Conservation (phyloP, 108 stramenopile species). For the Skeletonema grethae region DNA sequence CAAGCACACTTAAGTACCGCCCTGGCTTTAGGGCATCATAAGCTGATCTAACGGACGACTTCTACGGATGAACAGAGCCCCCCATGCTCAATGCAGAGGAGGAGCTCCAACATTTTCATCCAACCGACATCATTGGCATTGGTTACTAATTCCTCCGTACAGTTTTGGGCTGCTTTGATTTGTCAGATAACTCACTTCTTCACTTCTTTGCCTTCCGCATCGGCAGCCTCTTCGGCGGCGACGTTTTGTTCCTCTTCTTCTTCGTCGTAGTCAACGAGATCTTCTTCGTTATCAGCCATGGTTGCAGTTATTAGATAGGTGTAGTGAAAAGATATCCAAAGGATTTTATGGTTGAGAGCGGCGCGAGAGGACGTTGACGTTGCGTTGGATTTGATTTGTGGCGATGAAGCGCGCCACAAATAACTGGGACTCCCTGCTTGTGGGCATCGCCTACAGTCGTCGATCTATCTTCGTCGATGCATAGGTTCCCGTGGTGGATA, state of each 20-base stretch:
- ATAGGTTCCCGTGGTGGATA: no score
- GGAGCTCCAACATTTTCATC: conserved; percentile 11
- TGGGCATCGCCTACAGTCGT: no score
- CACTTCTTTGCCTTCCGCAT: conserved; percentile 69
- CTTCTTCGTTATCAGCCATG: conserved; percentile 86
- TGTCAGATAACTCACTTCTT: conserved; percentile 77
- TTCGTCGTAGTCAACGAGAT: conserved; percentile 91
- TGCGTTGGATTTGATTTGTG: no score
- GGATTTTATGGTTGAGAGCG: background rate
- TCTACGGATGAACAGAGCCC: conserved; percentile 3
- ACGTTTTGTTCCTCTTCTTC: conserved; percentile 81
- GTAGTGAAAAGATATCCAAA: background rate
- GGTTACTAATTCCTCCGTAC: conserved; percentile 24
- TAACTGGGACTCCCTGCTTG: no score
- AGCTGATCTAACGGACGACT: background rate
- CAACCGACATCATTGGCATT: background rate
- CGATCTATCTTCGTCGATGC: no score
- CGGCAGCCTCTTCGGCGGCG: conserved; percentile 63
- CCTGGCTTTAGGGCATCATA: background rate
- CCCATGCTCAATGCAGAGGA: conserved; percentile 11
- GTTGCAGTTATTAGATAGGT: conserved; percentile 13
- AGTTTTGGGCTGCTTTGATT: conserved; percentile 1
- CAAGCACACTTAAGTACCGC: background rate
- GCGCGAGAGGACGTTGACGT: no score
- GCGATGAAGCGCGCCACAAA: no score